Conservation (phyloP, 176 grass and related monocot species). For the Melocanna baccifera region DNA sequence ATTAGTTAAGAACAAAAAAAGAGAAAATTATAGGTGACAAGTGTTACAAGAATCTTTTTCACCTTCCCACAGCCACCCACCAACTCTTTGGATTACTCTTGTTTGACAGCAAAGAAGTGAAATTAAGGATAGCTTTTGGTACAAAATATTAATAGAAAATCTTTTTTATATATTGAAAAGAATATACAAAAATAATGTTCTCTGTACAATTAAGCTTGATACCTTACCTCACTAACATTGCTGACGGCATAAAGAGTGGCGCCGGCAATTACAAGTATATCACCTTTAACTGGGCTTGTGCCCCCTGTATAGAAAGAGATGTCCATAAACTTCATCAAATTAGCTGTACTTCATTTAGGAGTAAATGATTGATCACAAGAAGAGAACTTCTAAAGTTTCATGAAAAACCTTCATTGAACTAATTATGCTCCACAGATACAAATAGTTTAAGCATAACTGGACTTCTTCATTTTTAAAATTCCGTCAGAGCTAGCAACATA, state of each 20-base stretch:
- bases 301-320: constrained; percentile 34
- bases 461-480: not conserved
- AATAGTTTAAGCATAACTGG: not conserved
- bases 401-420: not conserved
- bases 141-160: not conserved
- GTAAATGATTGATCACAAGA: not conserved
- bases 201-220: not conserved
- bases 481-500: not conserved
- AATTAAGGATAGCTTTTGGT: not conserved
- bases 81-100: not conserved
- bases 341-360: not conserved
- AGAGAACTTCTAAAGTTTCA: not conserved
- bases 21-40: not conserved
- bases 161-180: not conserved
- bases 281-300: constrained; percentile 58
- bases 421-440: not conserved
- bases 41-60: not conserved
- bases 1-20: not conserved
- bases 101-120: not conserved
- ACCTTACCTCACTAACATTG: constrained; percentile 68
- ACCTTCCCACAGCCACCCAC: not conserved
- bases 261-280: constrained; percentile 53
- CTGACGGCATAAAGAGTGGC: constrained; percentile 68
- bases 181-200: not conserved
- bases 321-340: not conserved